These are phyloP conservation scores for Phytopythium boreale DNA, from an alignment of 352 stramenopile genomes.

Conservation along the genomic window DNA sequence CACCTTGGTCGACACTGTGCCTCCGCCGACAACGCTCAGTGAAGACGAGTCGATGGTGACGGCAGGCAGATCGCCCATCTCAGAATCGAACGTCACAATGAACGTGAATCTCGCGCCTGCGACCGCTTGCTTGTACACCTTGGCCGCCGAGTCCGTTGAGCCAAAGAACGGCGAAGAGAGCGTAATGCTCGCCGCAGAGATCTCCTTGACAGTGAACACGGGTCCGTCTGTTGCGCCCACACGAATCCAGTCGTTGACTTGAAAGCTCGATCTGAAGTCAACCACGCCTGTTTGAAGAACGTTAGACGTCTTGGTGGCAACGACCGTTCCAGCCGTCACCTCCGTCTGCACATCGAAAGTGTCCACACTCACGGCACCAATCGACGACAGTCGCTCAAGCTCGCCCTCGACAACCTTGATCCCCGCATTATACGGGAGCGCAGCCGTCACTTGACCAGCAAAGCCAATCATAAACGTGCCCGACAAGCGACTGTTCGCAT, in stretches of 20 bases:
- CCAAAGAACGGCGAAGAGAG: constrained; percentile 89
- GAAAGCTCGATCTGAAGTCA: constrained; percentile 67
- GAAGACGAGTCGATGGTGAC: constrained; percentile 48
- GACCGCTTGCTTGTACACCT: constrained; percentile 83
- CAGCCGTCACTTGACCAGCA: constrained; percentile 49
- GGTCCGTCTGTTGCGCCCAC: constrained; percentile 71
- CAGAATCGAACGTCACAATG: constrained; percentile 67
- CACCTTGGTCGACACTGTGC: constrained; percentile 28
- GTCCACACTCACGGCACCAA: constrained; percentile 84
- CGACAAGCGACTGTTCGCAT: constrained; percentile 31
- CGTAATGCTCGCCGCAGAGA: constrained; percentile 64
- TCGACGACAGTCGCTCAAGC: constrained; percentile 75
- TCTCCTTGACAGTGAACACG: constrained; percentile 84
- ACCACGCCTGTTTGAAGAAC: constrained; percentile 44
- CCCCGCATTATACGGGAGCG: constrained; percentile 65
- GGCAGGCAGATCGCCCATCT: constrained; percentile 64
- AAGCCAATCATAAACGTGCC: constrained; percentile 82
- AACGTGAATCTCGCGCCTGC: constrained; percentile 58
- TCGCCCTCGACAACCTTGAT: constrained; percentile 74
- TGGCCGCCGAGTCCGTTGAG: constrained; percentile 31
- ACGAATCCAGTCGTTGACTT: constrained; percentile 91
- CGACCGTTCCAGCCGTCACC: constrained; percentile 49
- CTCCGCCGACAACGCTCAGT: constrained; percentile 33
- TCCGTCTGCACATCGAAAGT: constrained; percentile 86
- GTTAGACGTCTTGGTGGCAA: constrained; percentile 78